These are phyloP conservation scores for Hypsizygus ulmarius DNA, from an alignment of 1,284 basidiomycete genomes.

Conservation along the genomic window DNA sequence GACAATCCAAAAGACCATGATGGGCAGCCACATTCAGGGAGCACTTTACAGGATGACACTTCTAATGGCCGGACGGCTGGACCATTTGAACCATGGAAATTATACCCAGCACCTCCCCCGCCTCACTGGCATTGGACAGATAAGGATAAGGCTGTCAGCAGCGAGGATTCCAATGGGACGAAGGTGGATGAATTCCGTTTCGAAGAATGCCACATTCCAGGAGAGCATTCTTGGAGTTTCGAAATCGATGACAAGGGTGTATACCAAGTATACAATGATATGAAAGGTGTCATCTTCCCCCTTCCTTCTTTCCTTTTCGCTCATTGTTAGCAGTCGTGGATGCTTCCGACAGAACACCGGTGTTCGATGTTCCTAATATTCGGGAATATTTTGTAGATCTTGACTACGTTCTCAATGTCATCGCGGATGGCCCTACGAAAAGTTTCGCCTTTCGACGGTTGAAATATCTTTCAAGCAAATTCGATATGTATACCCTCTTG, in stretches of 20 bases:
- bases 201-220: slow-evolving; percentile 71
- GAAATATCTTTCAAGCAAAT: slow-evolving; percentile 94
- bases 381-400: slow-evolving; percentile 96
- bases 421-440: slow-evolving; percentile 93
- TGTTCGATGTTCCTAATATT: slow-evolving; percentile 83
- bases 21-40: no score
- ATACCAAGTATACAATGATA: slow-evolving; percentile 71
- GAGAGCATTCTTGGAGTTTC: slow-evolving; percentile 58
- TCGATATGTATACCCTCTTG: slow-evolving; percentile 89
- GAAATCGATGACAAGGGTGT: slow-evolving; percentile 84
- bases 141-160: slow-evolving; percentile 48
- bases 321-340: slow-evolving; percentile 18
- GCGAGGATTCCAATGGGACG: slow-evolving; percentile 35
- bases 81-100: slow-evolving; percentile 67
- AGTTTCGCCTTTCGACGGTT: slow-evolving; percentile 93
- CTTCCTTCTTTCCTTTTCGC: slow-evolving; percentile 1
- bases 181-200: slow-evolving; percentile 62
- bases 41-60: slow-evolving; percentile 23
- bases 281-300: slow-evolving; percentile 33
- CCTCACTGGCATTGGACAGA: slow-evolving; percentile 90
- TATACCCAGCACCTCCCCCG: slow-evolving; percentile 88
- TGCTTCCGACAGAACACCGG: slow-evolving; percentile 50
- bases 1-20: slow-evolving; percentile 93
- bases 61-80: slow-evolving; percentile 26
- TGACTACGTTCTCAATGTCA: slow-evolving; percentile 86